Conservation (phyloP, 352 stramenopile genomes). For the Globisporangium heterothallicum region DNA sequence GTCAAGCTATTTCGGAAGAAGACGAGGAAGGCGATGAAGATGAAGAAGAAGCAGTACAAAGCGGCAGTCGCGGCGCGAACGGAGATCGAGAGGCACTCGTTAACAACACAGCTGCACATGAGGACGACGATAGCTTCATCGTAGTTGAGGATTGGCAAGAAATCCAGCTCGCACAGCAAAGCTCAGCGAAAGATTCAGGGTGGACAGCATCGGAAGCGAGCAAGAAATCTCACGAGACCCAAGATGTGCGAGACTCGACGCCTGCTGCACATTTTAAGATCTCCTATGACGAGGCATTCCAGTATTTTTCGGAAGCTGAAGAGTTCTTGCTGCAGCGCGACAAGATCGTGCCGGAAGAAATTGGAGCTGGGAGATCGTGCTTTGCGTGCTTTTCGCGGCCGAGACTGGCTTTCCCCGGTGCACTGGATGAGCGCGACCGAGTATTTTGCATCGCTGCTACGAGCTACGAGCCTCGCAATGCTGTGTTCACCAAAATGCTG, state of each 20-base stretch:
- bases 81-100: conserved; percentile 10
- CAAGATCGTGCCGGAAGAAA: conserved; percentile 53
- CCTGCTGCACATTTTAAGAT: conserved; percentile 19
- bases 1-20: conserved; percentile 38
- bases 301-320: conserved; percentile 35
- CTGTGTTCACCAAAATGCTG: conserved; percentile 44
- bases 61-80: neutral
- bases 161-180: conserved; percentile 28
- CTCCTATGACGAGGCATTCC: conserved; percentile 35
- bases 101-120: conserved; percentile 4
- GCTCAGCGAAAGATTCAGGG: neutral
- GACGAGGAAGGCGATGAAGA: conserved; percentile 19
- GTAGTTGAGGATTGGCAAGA: conserved; percentile 51
- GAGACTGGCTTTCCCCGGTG: conserved; percentile 42
- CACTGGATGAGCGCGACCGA: conserved; percentile 59
- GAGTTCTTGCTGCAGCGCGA: conserved; percentile 38
- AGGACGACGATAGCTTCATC: conserved; percentile 3
- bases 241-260: neutral
- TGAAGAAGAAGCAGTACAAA: conserved; percentile 15
- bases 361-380: conserved; percentile 31
- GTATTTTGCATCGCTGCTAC: conserved; percentile 72
- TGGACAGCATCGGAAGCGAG: neutral
- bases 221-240: neutral
- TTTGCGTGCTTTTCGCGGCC: conserved; percentile 57
- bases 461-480: conserved; percentile 34